Evolutionary conservation across 1,284 basidiomycete species (phyloP).

Genomic region (Clitocybe nebularis): DNA sequence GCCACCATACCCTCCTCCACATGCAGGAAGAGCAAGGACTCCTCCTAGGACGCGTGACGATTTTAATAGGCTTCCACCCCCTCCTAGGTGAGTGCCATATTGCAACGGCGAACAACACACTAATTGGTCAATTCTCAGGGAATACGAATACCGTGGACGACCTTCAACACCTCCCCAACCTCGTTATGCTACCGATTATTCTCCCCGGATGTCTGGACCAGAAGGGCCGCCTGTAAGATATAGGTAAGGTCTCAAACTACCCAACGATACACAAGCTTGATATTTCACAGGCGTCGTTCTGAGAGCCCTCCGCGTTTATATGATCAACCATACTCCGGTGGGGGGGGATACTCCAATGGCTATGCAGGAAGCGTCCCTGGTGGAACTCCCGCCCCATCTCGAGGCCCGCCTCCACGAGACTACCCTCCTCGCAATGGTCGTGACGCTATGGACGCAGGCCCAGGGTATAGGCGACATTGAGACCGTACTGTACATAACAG

Average conservation of each 20-base stretch:
- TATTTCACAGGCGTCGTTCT: conserved; percentile 57
- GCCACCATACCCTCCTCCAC: conserved; percentile 35
- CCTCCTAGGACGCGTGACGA: conserved; percentile 61
- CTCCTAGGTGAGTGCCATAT: conserved; percentile 24
- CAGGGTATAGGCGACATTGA: conserved; percentile 33
- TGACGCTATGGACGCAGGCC: conserved; percentile 33
- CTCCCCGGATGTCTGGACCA: conserved; percentile 28
- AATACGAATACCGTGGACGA: conserved; percentile 51
- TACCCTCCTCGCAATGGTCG: conserved; percentile 58
- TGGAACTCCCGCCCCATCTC: conserved; percentile 30
- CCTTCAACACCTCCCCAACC: conserved; percentile 54
- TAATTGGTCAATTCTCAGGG: conserved; percentile 21
- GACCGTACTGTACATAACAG: neutral
- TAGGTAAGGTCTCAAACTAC: too few species aligned
- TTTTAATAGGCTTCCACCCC: conserved; percentile 41
- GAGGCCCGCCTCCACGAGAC: conserved; percentile 41
- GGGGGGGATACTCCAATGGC: conserved; percentile 42
- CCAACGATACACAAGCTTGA: conserved; percentile 9
- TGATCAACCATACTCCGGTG: conserved; percentile 46
- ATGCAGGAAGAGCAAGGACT: conserved; percentile 45
- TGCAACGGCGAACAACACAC: conserved; percentile 3
- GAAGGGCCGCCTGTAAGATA: conserved; percentile 38
- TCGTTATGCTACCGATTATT: conserved; percentile 55
- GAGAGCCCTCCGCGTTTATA: conserved; percentile 48
- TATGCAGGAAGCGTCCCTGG: conserved; percentile 44